Conservation (phyloP, 768 basidiomycete genomes). For the Infundibulicybe gibba region DNA sequence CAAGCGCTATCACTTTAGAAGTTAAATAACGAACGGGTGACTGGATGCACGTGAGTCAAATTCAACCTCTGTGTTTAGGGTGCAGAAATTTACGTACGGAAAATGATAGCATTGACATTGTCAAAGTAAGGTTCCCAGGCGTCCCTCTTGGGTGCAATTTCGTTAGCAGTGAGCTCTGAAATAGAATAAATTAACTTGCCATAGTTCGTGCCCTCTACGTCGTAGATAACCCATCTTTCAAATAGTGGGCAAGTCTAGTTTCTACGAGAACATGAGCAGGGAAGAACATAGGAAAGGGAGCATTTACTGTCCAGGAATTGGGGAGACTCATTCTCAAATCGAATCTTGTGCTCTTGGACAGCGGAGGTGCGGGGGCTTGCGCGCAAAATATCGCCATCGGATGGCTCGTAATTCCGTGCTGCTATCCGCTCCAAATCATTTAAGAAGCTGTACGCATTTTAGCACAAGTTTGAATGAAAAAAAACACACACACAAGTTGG, state of each 20-base stretch:
- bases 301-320: not conserved
- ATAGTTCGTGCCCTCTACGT: conserved; percentile 35
- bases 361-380: conserved; percentile 68
- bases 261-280: conserved; percentile 33
- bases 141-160: conserved; percentile 23
- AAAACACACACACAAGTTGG: conserved; percentile 50
- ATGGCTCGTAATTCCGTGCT: conserved; percentile 49
- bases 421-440: conserved; percentile 64
- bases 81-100: too few relatives aligned
- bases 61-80: not conserved
- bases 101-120: conserved; percentile 58
- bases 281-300: conserved; percentile 14
- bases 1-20: conserved; percentile 2
- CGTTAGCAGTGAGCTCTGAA: not conserved
- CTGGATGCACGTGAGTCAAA: conserved; percentile 47
- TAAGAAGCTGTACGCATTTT: conserved; percentile 46
- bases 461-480: not conserved
- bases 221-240: conserved; percentile 62
- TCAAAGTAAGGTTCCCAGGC: conserved; percentile 66
- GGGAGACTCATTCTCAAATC: conserved; percentile 40
- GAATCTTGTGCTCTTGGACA: conserved; percentile 64
- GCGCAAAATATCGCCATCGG: conserved; percentile 51
- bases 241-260: conserved; percentile 16
- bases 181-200: conserved; percentile 20
- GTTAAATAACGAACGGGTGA: conserved; percentile 24